Percentiles rank a stretch among this genome's conserved stretches.
phyloP scores from a whole-genome alignment of 345 rosid species.

The Euphorbia pulcherrima region DNA sequence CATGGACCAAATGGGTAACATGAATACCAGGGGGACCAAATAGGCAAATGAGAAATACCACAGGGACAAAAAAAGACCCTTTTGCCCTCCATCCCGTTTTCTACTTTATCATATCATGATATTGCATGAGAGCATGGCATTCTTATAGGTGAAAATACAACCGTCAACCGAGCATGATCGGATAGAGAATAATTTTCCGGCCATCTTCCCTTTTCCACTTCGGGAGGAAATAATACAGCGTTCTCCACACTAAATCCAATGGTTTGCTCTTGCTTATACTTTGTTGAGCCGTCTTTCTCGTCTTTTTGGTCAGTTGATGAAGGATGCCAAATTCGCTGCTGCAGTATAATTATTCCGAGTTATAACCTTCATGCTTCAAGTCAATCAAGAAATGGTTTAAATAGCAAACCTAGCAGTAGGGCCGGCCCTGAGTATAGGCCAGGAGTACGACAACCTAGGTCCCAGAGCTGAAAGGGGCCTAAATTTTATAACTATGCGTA shows the following conservation, averaged over 20 bases:
- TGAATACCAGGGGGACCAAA: too few species aligned
- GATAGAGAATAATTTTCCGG: slow-evolving; percentile 82
- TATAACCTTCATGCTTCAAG: slow-evolving; percentile 6
- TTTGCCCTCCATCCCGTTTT: too few species aligned
- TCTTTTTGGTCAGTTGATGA: slow-evolving; percentile 49
- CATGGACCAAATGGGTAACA: too few species aligned
- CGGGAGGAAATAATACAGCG: slow-evolving; percentile 76
- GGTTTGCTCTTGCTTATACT: slow-evolving; percentile 48
- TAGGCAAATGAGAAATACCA: too few species aligned
- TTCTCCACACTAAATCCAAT: slow-evolving; percentile 68
- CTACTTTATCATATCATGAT: slow-evolving; percentile 2
- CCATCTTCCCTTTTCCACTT: slow-evolving; percentile 89
- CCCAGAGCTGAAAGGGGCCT: too few species aligned
- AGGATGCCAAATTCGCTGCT: slow-evolving; percentile 79
- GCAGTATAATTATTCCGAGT: slow-evolving; percentile 28
- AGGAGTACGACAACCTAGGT: too few species aligned
- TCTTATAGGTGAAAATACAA: slow-evolving; percentile 69
- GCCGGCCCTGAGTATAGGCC: too few species aligned
- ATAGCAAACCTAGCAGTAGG: too few species aligned
- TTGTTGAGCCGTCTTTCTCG: slow-evolving; percentile 24
- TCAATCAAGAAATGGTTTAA: not conserved
- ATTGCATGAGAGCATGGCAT: slow-evolving; percentile 43
- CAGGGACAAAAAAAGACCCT: too few species aligned
- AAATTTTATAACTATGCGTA: too few species aligned
- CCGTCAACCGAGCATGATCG: slow-evolving; percentile 87